A percentile compares a stretch with the other conserved stretches of the same genome.
These are phyloP conservation scores for Cyclotella distinguenda DNA, from an alignment of 108 stramenopile genomes.

Conservation along the genomic window DNA sequence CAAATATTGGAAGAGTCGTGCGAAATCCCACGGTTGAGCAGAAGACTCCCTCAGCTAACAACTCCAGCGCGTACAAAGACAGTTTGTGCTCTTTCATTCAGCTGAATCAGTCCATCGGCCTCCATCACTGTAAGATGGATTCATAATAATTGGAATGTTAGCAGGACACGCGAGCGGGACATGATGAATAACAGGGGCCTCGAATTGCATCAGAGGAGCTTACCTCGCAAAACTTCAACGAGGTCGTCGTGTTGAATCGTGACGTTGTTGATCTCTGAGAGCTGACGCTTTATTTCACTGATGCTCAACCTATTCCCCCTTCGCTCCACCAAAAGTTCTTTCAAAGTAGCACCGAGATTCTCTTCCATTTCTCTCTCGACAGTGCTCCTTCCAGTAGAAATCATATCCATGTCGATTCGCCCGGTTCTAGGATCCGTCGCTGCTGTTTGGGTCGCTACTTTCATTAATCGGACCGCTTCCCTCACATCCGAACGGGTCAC, in stretches of 20 bases:
- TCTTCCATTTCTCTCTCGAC: slow-evolving; percentile 81
- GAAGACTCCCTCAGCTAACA: slow-evolving; percentile 19
- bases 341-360: slow-evolving; percentile 52
- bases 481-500: slow-evolving; percentile 84
- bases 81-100: slow-evolving; percentile 79
- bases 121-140: slow-evolving; percentile 43
- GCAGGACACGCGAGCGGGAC: too few relatives aligned
- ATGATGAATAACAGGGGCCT: too few relatives aligned
- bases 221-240: slow-evolving; percentile 51
- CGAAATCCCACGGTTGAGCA: too few relatives aligned
- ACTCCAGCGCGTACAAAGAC: slow-evolving; percentile 75
- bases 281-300: slow-evolving; percentile 60
- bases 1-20: too few relatives aligned
- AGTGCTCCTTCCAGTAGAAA: slow-evolving; percentile 86
- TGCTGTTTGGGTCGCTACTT: slow-evolving; percentile 95
- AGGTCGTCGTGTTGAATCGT: slow-evolving; percentile 60
- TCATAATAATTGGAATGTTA: not conserved
- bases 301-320: slow-evolving; percentile 68
- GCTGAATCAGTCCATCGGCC: slow-evolving; percentile 78
- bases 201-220: not conserved
- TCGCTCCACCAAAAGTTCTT: slow-evolving; percentile 65
- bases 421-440: slow-evolving; percentile 98
- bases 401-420: slow-evolving; percentile 98
- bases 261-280: slow-evolving; percentile 65
- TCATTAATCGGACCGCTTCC: slow-evolving; percentile 95